phyloP scores from a whole-genome alignment of 768 basidiomycete species.

The Clathrus columnatus region DNA sequence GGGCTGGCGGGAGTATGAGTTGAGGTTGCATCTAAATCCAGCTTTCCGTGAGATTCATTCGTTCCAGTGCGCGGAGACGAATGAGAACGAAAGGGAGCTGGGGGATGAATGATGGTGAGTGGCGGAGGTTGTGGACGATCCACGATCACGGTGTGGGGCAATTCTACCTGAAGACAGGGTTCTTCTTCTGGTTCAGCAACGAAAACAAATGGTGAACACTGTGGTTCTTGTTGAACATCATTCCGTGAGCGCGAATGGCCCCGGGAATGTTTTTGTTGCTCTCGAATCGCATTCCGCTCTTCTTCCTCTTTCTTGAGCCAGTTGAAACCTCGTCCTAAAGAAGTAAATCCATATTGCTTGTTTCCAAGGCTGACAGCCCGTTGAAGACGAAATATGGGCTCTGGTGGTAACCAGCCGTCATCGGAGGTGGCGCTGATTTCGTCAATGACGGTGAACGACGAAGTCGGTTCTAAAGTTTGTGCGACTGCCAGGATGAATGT shows the following conservation, averaged over 20 bases:
- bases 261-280: not conserved
- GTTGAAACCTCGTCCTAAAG: conserved; percentile 73
- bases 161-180: not conserved
- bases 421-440: not conserved
- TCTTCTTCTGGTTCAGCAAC: not conserved
- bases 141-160: conserved; percentile 15
- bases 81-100: conserved; percentile 17
- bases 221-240: conserved; percentile 1
- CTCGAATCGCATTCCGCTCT: conserved; percentile 10
- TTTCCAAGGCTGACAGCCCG: conserved; percentile 59
- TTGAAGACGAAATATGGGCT: conserved; percentile 37
- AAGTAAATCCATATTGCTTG: conserved; percentile 75
- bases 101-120: conserved; percentile 17
- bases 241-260: not conserved
- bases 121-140: conserved; percentile 22
- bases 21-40: not conserved
- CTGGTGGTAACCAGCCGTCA: conserved; percentile 49
- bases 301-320: conserved; percentile 46
- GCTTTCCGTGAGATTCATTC: conserved; percentile 37
- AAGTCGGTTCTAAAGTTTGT: not conserved
- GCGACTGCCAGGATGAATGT: conserved; percentile 5
- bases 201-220: conserved; percentile 10
- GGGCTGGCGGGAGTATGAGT: conserved; percentile 1
- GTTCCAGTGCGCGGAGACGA: conserved; percentile 44
- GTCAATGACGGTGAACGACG: not conserved